phyloP scores from a whole-genome alignment of 139 green algal genomes.

The Pedinophyceae sp. region DNA sequence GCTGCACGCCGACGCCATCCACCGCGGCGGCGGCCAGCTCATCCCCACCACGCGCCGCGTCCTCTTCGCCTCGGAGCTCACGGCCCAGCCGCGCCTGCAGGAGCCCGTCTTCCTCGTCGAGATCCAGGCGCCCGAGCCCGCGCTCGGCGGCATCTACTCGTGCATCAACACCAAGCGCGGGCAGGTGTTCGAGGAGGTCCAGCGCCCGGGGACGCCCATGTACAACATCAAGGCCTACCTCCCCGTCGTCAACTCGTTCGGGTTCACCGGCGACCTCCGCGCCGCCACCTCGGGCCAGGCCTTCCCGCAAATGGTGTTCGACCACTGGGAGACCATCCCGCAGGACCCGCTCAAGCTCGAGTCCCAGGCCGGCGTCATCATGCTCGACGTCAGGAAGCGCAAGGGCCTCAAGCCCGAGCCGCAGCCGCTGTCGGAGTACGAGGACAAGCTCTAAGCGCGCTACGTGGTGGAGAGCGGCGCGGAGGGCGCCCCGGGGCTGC shows the following conservation, averaged over 20 bases:
- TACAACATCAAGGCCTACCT: constrained; percentile 99
- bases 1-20: constrained; percentile 96
- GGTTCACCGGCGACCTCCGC: constrained; percentile 86
- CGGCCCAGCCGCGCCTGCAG: constrained; percentile 69
- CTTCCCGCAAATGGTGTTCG: constrained; percentile 67
- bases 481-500: too few relatives aligned
- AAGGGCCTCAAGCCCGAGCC: constrained; percentile 87
- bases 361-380: constrained; percentile 52
- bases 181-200: constrained; percentile 95
- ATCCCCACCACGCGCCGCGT: constrained; percentile 89
- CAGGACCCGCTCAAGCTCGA: constrained; percentile 60
- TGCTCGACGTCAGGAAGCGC: constrained; percentile 81
- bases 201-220: constrained; percentile 92
- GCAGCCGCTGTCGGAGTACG: constrained; percentile 69
- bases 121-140: constrained; percentile 92
- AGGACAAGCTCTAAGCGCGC: constrained; percentile 97
- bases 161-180: constrained; percentile 98
- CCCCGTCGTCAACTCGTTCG: constrained; percentile 97
- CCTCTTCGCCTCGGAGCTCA: constrained; percentile 88
- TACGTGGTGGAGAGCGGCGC: too few relatives aligned
- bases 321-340: constrained; percentile 49
- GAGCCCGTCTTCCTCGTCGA: constrained; percentile 99
- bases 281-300: constrained; percentile 92
- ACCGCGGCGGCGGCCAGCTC: constrained; percentile 95
- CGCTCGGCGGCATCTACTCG: constrained; percentile 86